Conservation (phyloP, 805 yeast genomes). For the Hanseniaspora mollemarum region DNA sequence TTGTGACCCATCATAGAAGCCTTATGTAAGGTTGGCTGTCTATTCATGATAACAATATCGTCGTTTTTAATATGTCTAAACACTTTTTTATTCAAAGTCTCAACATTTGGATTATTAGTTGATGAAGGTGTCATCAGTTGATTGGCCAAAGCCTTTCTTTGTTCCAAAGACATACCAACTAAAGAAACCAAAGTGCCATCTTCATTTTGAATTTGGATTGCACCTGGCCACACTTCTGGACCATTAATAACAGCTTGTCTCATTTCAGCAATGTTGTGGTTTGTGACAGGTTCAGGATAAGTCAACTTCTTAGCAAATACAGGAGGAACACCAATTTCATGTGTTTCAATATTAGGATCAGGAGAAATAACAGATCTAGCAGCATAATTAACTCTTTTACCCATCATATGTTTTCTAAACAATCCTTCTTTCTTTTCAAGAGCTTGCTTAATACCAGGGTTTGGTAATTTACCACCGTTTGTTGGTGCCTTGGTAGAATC, state of each 20-base stretch:
- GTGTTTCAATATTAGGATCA: constrained; percentile 95
- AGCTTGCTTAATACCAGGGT: constrained; percentile 95
- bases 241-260: constrained; percentile 95
- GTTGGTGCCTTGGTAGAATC: constrained; percentile 85
- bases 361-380: constrained; percentile 99
- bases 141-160: constrained; percentile 87
- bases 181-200: constrained; percentile 77
- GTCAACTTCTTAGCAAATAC: constrained; percentile 93
- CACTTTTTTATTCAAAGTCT: constrained; percentile 77
- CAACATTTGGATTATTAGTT: constrained; percentile 35
- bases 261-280: constrained; percentile 78
- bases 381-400: constrained; percentile 97
- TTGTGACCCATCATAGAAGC: constrained; percentile 99
- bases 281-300: constrained; percentile 95
- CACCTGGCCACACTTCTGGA: constrained; percentile 98
- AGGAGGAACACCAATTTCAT: constrained; percentile 97
- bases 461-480: constrained; percentile 49
- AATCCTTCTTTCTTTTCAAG: constrained; percentile 97
- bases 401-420: constrained; percentile 99
- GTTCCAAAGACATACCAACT: constrained; percentile 82
- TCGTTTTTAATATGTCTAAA: constrained; percentile 87
- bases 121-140: constrained; percentile 77
- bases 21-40: constrained; percentile 97
- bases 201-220: constrained; percentile 88
- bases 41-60: constrained; percentile 94